Conservation (phyloP, 192 early-diverging fungal species). For the Linnemannia hyalina region DNA sequence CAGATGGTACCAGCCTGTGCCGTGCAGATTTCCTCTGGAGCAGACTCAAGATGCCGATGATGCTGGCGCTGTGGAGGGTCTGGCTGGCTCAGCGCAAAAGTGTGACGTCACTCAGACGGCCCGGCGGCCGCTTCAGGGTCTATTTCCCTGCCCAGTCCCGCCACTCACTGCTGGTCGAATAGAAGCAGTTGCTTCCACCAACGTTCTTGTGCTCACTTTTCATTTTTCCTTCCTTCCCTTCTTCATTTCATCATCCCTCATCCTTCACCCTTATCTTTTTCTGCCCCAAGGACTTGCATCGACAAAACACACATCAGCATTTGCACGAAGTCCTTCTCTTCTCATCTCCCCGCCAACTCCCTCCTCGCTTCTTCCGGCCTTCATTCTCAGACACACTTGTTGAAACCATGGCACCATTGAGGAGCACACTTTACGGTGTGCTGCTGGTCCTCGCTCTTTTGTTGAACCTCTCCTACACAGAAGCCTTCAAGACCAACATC, state of each 20-base stretch:
- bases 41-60: too few species aligned
- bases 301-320: background rate
- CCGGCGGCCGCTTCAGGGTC: background rate
- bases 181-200: background rate
- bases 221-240: background rate
- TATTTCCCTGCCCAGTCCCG: too few species aligned
- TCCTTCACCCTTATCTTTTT: background rate
- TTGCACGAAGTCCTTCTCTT: background rate
- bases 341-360: background rate
- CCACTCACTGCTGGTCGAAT: too few species aligned
- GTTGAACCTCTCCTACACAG: constrained; percentile 28
- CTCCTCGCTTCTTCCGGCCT: background rate
- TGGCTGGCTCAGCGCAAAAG: background rate
- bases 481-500: constrained; percentile 37
- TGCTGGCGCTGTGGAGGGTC: too few species aligned
- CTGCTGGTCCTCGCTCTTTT: constrained; percentile 18
- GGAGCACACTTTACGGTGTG: constrained; percentile 16
- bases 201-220: background rate
- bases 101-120: background rate
- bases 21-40: too few species aligned
- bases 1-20: too few species aligned
- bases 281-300: background rate
- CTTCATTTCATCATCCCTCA: background rate
- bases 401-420: constrained; percentile 27
- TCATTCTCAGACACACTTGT: background rate